phyloP scores from a whole-genome alignment of 305 asterid species.

The Fraxinus baroniana region DNA sequence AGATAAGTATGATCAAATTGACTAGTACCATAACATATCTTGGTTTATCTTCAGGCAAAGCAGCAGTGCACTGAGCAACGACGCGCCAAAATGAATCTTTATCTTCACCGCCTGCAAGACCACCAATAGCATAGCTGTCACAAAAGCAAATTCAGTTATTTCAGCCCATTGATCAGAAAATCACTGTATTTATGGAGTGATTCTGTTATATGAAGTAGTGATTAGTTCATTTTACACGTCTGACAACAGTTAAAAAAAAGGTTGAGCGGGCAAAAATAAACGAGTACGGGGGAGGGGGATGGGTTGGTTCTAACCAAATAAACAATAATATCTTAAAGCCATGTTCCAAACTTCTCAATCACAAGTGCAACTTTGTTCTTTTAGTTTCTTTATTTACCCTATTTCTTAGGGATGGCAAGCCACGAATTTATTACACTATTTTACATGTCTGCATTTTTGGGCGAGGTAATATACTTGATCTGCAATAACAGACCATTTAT shows the following conservation, averaged over 20 bases:
- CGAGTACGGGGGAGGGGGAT: not conserved
- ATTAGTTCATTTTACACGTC: constrained; percentile 11
- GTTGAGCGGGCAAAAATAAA: not conserved
- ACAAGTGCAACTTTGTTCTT: not conserved
- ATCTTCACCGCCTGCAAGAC: constrained; percentile 99
- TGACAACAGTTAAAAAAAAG: constrained; percentile 2
- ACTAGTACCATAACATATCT: constrained; percentile 85
- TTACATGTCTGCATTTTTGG: not conserved
- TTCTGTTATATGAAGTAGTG: not conserved
- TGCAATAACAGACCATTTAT: not conserved
- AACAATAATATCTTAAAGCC: not conserved
- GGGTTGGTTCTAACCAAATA: not conserved
- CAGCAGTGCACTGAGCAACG: constrained; percentile 99
- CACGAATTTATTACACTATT: not conserved
- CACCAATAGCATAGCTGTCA: constrained; percentile 99
- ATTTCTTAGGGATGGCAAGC: not conserved
- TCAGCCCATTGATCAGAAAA: constrained; percentile 23
- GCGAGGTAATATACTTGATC: not conserved
- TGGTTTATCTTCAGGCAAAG: constrained; percentile 94
- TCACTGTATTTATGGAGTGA: constrained; percentile 17
- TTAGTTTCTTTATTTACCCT: not conserved
- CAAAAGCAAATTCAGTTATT: constrained; percentile 44
- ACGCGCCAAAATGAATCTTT: constrained; percentile 99
- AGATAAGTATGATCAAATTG: constrained; percentile 11
- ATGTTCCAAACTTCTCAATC: not conserved